Evolutionary conservation across 495 filamentous ascomycete genomes (phyloP), one percentile per base, ranked within the genome.

Genomic region (Jackrogersella multiformis): DNA sequence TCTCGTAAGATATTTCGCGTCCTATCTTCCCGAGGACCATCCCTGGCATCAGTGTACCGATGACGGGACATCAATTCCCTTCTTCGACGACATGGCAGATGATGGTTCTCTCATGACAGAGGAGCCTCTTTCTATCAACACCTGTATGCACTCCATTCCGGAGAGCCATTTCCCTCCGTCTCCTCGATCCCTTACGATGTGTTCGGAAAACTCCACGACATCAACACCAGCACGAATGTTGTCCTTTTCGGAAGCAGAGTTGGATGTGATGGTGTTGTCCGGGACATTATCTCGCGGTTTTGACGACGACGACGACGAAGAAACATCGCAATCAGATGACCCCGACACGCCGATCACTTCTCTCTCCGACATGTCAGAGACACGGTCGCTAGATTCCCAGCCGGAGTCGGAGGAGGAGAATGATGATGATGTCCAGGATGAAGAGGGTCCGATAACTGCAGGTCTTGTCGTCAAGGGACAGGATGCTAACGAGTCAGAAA

Each of bases 1-100:
- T n/a, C 79, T 84, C 57, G 81, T 84, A 44, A 75, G 80, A 48
- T 82, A 80, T 65, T 84, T 80, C 70, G 66, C 80, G 6, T 82
- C 79, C 0, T 84, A 83, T 58, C 80, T 84, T 7, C 81, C 81
- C n/a, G 64, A 77, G 6, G 74, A 77, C 52, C 74, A 80, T 59
- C 68, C 73, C 18, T 80, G 78, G 76, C 71, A 78, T 63, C 62
- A 68, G 20, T 55, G 64, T 12, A 46, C 39, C 48, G 49, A 66
- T 34, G 46, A 72, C 24, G 64, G 72, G n/a, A 51, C 44, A 18
- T 73, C 72, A 10, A 79, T 73, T 10, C 61, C 73, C 0, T 73
- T 80, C 51, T 80, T 82, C 23, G 75, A 76, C 53, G 76, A 79
- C 36, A 45, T 54, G 13, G 64, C 74, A 24, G 72, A 76, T 34